Conservation (phyloP, 1,139 yeast species). For the Kodamaea alishanica region DNA sequence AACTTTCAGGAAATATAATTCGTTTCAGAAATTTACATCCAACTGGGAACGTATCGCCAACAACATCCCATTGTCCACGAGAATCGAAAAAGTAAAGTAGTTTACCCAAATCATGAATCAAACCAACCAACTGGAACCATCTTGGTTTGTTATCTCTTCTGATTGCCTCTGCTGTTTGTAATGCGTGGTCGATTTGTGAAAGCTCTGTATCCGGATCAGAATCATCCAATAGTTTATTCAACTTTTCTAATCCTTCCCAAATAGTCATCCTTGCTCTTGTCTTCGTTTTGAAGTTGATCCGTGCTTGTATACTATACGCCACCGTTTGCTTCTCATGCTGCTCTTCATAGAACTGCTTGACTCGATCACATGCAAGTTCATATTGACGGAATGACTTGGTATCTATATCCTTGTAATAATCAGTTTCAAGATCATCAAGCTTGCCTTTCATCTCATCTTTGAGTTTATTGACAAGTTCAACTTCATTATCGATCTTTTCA, state of each 20-base stretch:
- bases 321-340: slow-evolving; percentile 72
- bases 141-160: slow-evolving; percentile 64
- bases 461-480: slow-evolving; percentile 28
- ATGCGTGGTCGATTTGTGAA: slow-evolving; percentile 71
- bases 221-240: slow-evolving; percentile 63
- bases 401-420: slow-evolving; percentile 30
- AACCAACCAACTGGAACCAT: slow-evolving; percentile 74
- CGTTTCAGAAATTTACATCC: slow-evolving; percentile 63
- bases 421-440: not conserved
- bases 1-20: slow-evolving; percentile 60
- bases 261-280: slow-evolving; percentile 62
- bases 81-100: slow-evolving; percentile 67
- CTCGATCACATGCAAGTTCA: slow-evolving; percentile 67
- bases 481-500: slow-evolving; percentile 40
- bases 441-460: slow-evolving; percentile 17
- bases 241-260: slow-evolving; percentile 66
- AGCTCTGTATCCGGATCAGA: slow-evolving; percentile 75
- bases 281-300: slow-evolving; percentile 67
- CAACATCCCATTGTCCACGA: slow-evolving; percentile 80
- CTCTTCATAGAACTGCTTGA: slow-evolving; percentile 61
- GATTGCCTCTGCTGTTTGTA: slow-evolving; percentile 75
- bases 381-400: slow-evolving; percentile 56
- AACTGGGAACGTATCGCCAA: slow-evolving; percentile 75
- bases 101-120: slow-evolving; percentile 70
- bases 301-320: slow-evolving; percentile 66